Evolutionary conservation across 2,329 filamentous ascomycete genomes (phyloP), one percentile per base, ranked within the genome.

Genomic region (Cladosporium sp.): DNA sequence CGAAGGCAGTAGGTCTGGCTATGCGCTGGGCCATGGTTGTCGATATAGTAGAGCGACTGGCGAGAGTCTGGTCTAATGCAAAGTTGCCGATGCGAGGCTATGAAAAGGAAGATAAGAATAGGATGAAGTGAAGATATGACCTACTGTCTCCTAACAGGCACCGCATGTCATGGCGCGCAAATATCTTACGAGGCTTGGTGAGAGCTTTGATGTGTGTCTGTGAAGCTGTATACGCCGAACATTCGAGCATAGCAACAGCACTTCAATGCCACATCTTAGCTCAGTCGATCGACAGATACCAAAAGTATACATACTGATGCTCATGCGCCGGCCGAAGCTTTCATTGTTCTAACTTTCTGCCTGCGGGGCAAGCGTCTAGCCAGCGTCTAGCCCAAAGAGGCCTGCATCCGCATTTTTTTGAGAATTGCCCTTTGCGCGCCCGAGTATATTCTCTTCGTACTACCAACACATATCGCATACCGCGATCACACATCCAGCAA

Each of bases 171-270:
- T 57, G 28, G 23, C 31, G 21, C 55, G 33, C 55, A 57, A 57
- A 23, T 35, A 23, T 40, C 33, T 40, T 26, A 21, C 55, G 14
- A 26, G 33, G 18, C 28, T 52, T 52, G 12, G 49, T 29, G 49
- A 4, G 23, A 26, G 28, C 23, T 56, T 31, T 28, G 29, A 31
- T 33, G 37, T 46, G 35, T 59, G 35, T 59, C 37, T 56, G 61
- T 63, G 61, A 63, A 63, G 61, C 31, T 55, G 61, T 63, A 52
- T 63, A 63, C 61, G 50, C 49, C 50, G 61, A 53, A 63, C 23
- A 63, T 44, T 56, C 31, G 61, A 63, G 61, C 61, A 63, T 63
- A 56, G 28, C 58, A 31, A 28, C 26, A 29, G n/a, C 49, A 52
- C 1, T 29, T 46, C 40, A 46, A 46, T 46, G 40, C 40, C 21